Conservation (phyloP, 306 rosid genomes). For the Rubus idaeus region DNA sequence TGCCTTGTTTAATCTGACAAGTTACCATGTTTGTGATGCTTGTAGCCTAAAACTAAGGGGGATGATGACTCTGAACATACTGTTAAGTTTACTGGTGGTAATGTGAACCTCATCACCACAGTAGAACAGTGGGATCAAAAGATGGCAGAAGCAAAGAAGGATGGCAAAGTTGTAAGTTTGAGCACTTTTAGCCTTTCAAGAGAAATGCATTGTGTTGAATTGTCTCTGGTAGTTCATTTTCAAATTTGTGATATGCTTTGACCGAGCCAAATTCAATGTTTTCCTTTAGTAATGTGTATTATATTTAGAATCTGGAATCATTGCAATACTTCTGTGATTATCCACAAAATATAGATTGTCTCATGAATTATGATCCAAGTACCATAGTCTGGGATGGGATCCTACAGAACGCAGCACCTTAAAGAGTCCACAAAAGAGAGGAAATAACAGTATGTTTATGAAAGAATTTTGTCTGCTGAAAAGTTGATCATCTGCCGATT, state of each 20-base stretch:
- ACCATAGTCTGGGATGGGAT: neutral
- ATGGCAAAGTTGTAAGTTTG: conserved; percentile 72
- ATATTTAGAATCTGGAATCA: neutral
- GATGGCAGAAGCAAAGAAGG: conserved; percentile 83
- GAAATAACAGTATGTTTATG: neutral
- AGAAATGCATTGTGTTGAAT: conserved; percentile 6
- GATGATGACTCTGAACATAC: conserved; percentile 53
- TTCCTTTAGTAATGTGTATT: conserved; percentile 7
- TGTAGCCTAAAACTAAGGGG: conserved; percentile 43
- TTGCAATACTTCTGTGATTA: neutral
- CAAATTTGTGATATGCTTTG: conserved; percentile 18
- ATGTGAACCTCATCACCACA: conserved; percentile 72
- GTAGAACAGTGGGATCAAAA: conserved; percentile 81
- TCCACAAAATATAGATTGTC: neutral
- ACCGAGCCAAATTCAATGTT: conserved; percentile 5
- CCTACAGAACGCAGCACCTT: neutral
- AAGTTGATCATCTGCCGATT: neutral
- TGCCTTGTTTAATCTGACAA: conserved; percentile 20
- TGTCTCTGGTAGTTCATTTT: conserved; percentile 17
- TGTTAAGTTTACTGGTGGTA: conserved; percentile 64
- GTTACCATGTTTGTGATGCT: conserved; percentile 33
- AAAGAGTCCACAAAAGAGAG: neutral
- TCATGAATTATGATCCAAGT: neutral
- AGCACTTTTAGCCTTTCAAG: conserved; percentile 3
- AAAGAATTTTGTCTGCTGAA: neutral